Percentiles rank a stretch among this genome's conserved stretches.
These are phyloP conservation scores for Cyclotella cryptica DNA, from an alignment of 108 stramenopile genomes.

Conservation along the genomic window DNA sequence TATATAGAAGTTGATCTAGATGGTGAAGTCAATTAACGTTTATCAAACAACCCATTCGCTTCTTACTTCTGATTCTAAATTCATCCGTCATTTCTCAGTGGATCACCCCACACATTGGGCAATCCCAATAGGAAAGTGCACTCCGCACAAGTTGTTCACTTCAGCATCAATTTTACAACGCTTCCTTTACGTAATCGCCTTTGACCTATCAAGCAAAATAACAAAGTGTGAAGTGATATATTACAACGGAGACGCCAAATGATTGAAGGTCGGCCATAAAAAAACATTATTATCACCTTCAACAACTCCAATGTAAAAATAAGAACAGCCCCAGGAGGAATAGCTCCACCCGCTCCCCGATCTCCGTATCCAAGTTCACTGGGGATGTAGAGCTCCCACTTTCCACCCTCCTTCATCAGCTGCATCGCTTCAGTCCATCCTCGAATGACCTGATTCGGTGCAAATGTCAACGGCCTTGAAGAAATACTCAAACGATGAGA, in stretches of 20 bases:
- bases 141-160: background rate
- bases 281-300: slow-evolving; percentile 25
- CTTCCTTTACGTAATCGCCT: slow-evolving; percentile 41
- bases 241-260: background rate
- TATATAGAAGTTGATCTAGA: background rate
- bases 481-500: no score
- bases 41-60: background rate
- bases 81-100: no score
- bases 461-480: slow-evolving; percentile 52
- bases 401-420: slow-evolving; percentile 96
- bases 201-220: slow-evolving; percentile 30
- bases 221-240: background rate
- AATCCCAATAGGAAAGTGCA: background rate
- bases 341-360: slow-evolving; percentile 53
- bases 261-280: background rate
- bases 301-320: slow-evolving; percentile 70
- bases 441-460: slow-evolving; percentile 69
- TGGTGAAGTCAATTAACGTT: background rate
- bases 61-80: background rate
- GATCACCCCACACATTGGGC: background rate
- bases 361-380: slow-evolving; percentile 85
- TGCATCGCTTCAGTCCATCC: slow-evolving; percentile 94
- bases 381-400: slow-evolving; percentile 97
- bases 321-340: slow-evolving; percentile 67
- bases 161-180: slow-evolving; percentile 10